Evolutionary conservation across 2,329 filamentous ascomycete genomes (phyloP).

Genomic region (Plectosphaerella plurivora): DNA sequence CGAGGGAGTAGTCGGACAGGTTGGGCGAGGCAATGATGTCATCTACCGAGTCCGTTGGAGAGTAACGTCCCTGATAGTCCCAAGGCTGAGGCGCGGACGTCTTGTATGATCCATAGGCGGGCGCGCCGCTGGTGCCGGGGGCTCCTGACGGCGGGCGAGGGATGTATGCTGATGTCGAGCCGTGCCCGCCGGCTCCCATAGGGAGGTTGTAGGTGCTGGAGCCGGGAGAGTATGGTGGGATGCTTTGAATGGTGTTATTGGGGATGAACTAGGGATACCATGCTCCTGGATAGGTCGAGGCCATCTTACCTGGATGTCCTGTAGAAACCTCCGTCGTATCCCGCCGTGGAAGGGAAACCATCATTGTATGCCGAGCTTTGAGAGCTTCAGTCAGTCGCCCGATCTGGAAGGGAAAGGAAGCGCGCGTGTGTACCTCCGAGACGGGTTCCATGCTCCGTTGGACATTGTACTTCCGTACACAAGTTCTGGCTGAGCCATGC

Average conservation of each 20-base stretch:
- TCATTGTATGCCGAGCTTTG: conserved; percentile 28
- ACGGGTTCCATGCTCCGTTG: conserved; percentile 44
- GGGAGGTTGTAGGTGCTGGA: conserved; percentile 25
- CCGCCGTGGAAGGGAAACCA: conserved; percentile 22
- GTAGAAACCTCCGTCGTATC: conserved; percentile 30
- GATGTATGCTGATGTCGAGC: conserved; percentile 35
- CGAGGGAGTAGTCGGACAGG: conserved; percentile 56
- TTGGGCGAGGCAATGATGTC: conserved; percentile 54
- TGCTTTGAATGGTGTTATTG: conserved; percentile 35
- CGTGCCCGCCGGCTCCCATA: conserved; percentile 28
- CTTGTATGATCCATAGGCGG: conserved; percentile 32
- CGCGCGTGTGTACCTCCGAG: conserved; percentile 45
- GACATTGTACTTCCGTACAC: conserved; percentile 42
- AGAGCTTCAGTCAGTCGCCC: conserved; percentile 9
- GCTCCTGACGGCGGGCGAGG: conserved; percentile 36
- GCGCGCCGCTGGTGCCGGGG: conserved; percentile 22
- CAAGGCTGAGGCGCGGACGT: conserved; percentile 36
- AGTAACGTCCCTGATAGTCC: conserved; percentile 47
- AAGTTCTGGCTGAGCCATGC: conserved; percentile 43
- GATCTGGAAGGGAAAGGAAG: conserved; percentile 2
- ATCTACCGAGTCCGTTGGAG: conserved; percentile 54
- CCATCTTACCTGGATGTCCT: conserved; percentile 31
- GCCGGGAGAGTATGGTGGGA: conserved; percentile 30
- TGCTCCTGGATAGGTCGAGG: neutral
- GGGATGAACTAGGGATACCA: conserved; percentile 5